phyloP scores from a whole-genome alignment of 768 basidiomycete genomes.

The Tricholoma sp. region DNA sequence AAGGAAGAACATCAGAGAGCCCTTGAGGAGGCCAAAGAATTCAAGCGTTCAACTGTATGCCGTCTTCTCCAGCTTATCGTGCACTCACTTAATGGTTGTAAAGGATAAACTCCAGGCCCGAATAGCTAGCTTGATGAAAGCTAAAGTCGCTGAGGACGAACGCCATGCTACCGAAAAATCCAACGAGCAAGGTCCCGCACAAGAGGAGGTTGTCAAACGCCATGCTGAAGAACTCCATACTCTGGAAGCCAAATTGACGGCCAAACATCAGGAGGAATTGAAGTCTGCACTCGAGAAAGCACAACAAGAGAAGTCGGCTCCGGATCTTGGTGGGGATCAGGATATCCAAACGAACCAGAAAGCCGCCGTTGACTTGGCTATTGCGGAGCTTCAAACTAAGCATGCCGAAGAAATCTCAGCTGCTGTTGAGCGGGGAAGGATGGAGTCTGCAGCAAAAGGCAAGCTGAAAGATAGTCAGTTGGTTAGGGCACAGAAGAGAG shows the following conservation, averaged over 20 bases:
- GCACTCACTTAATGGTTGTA: conserved; percentile 2
- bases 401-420: conserved; percentile 54
- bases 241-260: conserved; percentile 47
- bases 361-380: conserved; percentile 44
- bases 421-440: conserved; percentile 65
- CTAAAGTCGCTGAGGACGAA: conserved; percentile 42
- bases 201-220: conserved; percentile 42
- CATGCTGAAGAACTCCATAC: conserved; percentile 58
- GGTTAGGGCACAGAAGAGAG: conserved; percentile 49
- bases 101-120: conserved; percentile 62
- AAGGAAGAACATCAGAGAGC: conserved; percentile 41
- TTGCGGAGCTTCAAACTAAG: conserved; percentile 42
- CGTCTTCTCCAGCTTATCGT: background rate
- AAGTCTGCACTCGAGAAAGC: conserved; percentile 24
- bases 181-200: conserved; percentile 36
- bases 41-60: conserved; percentile 36
- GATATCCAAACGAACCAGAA: conserved; percentile 36
- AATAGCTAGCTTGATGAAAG: conserved; percentile 47
- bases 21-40: conserved; percentile 37
- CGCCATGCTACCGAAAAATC: conserved; percentile 49
- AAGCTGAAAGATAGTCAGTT: conserved; percentile 72
- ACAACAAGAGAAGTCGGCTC: background rate
- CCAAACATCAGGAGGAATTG: conserved; percentile 50
- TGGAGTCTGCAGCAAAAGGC: conserved; percentile 54
- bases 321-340: conserved; percentile 7